Conservation (phyloP, 1,139 yeast genomes). For the Protomyces inouyei region DNA sequence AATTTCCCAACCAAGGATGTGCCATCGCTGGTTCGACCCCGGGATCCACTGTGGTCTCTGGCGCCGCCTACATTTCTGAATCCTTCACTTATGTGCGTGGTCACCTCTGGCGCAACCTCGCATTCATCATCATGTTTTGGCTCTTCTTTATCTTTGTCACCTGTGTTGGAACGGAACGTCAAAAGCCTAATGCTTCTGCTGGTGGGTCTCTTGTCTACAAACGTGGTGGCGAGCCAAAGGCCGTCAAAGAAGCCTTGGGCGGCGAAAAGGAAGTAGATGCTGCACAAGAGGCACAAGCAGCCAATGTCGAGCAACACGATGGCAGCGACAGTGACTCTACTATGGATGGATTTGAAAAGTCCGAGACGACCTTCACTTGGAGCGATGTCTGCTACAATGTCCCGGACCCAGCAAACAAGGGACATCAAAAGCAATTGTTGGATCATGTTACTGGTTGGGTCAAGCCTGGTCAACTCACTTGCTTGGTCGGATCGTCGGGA, state of each 20-base stretch:
- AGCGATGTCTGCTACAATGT: conserved; percentile 51
- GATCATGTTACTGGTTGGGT: conserved; percentile 60
- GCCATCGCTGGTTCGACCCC: conserved; percentile 47
- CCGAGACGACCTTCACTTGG: conserved; percentile 53
- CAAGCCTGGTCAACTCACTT: conserved; percentile 58
- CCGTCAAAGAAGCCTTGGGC: conserved; percentile 32
- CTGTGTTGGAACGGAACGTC: conserved; percentile 46
- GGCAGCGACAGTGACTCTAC: not conserved
- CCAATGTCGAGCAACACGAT: conserved; percentile 13
- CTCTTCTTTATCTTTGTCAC: conserved; percentile 54
- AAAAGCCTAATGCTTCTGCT: conserved; percentile 63
- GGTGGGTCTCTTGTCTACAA: conserved; percentile 81
- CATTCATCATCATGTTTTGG: conserved; percentile 53
- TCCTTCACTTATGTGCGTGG: conserved; percentile 45
- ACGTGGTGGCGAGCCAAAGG: conserved; percentile 40
- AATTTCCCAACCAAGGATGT: conserved; percentile 44
- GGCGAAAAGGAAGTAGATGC: conserved; percentile 45
- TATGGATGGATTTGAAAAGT: conserved; percentile 15
- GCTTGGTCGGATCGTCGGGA: conserved; percentile 62
- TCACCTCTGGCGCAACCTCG: conserved; percentile 66
- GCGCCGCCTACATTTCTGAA: conserved; percentile 47
- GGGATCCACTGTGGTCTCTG: conserved; percentile 47
- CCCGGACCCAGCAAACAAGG: conserved; percentile 48
- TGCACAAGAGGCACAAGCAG: conserved; percentile 44
- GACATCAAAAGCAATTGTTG: conserved; percentile 48